phyloP scores from a whole-genome alignment of 495 filamentous ascomycete genomes.

The Symbiotaphrina buchneri region DNA sequence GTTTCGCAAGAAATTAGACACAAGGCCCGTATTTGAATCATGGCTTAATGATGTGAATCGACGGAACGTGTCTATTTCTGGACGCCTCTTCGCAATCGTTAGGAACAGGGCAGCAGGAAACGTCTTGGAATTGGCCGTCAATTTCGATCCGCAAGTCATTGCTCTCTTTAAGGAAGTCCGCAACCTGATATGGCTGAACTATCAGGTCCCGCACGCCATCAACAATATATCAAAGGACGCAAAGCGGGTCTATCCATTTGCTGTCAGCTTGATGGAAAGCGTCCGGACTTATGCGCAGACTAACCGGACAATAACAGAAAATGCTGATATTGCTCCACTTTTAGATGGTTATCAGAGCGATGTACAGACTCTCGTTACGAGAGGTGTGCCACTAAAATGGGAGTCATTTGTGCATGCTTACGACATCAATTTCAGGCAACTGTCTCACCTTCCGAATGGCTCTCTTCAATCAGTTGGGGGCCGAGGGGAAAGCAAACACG shows the following conservation, averaged over 20 bases:
- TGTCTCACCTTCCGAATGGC: slow-evolving; percentile 30
- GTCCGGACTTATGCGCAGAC: slow-evolving; percentile 79
- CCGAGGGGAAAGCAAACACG: slow-evolving; percentile 69
- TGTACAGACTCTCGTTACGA: slow-evolving; percentile 53
- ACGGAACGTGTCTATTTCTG: slow-evolving; percentile 72
- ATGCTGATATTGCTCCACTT: slow-evolving; percentile 68
- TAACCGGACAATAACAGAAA: slow-evolving; percentile 51
- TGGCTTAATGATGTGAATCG: slow-evolving; percentile 80
- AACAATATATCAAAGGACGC: slow-evolving; percentile 94
- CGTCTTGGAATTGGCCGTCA: slow-evolving; percentile 66
- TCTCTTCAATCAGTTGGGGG: slow-evolving; percentile 30
- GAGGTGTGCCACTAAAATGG: slow-evolving; percentile 80
- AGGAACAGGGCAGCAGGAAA: slow-evolving; percentile 75
- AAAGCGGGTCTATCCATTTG: slow-evolving; percentile 90
- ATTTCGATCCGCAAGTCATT: slow-evolving; percentile 94
- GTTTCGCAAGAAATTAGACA: slow-evolving; percentile 92
- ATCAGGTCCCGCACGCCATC: slow-evolving; percentile 75
- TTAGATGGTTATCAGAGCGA: slow-evolving; percentile 82
- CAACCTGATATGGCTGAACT: slow-evolving; percentile 84
- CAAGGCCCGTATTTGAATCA: slow-evolving; percentile 74
- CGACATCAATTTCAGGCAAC: slow-evolving; percentile 67
- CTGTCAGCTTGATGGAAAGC: slow-evolving; percentile 95
- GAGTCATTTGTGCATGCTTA: slow-evolving; percentile 95
- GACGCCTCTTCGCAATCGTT: slow-evolving; percentile 73
- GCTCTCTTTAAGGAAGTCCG: slow-evolving; percentile 97